These are phyloP conservation scores for Cyphellophora europaea DNA, from an alignment of 2,329 filamentous ascomycete species.

Conservation along the genomic window DNA sequence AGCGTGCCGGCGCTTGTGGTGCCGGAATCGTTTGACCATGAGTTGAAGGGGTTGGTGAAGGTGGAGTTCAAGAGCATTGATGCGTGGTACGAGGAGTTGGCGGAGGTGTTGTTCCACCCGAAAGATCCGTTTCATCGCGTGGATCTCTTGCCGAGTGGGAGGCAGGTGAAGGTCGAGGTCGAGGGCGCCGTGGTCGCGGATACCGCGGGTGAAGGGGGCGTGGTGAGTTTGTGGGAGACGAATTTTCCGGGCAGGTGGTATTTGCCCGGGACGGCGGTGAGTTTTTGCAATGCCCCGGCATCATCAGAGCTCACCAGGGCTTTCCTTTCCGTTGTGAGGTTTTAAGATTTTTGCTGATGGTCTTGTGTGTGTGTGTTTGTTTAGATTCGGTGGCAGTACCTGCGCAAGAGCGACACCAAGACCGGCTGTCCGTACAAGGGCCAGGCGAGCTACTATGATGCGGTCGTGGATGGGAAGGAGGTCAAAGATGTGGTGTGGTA, in stretches of 20 bases:
- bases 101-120: slow-evolving; percentile 15
- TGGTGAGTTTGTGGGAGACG: slow-evolving; percentile 19
- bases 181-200: slow-evolving; percentile 16
- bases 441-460: slow-evolving; percentile 19
- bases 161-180: slow-evolving; percentile 16
- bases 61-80: slow-evolving; percentile 18
- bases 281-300: too few relatives aligned
- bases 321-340: too few relatives aligned
- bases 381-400: slow-evolving; percentile 14
- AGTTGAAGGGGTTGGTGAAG: slow-evolving; percentile 17
- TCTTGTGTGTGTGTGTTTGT: too few relatives aligned
- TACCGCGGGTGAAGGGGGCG: slow-evolving; percentile 16
- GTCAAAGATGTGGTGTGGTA: slow-evolving; percentile 19
- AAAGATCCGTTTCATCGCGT: slow-evolving; percentile 20
- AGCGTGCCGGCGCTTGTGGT: slow-evolving; percentile 11
- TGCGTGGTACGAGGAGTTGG: slow-evolving; percentile 18
- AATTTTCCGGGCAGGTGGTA: slow-evolving; percentile 19
- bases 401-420: slow-evolving; percentile 14
- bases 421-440: slow-evolving; percentile 21
- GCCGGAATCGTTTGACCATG: slow-evolving; percentile 12
- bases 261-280: slow-evolving; percentile 17
- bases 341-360: too few relatives aligned
- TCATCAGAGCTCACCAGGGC: too few relatives aligned
- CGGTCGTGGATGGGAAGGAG: slow-evolving; percentile 17
- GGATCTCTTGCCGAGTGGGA: slow-evolving; percentile 15